Evolutionary conservation across 257 asterid species (phyloP).

Genomic region (Osmanthus fragrans): DNA sequence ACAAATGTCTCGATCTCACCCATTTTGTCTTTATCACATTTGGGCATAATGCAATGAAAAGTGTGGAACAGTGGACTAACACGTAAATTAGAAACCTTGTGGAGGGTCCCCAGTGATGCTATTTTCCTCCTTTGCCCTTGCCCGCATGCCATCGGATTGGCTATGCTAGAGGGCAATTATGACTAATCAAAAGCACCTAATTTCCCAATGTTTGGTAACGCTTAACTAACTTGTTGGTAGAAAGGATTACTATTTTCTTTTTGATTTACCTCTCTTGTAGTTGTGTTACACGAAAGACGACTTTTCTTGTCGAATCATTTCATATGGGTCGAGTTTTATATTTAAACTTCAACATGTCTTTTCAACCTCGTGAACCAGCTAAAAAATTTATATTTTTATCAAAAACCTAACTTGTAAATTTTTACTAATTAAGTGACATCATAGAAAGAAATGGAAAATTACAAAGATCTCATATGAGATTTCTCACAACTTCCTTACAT

Average conservation of each 20-base stretch:
- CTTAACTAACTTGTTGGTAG: neutral
- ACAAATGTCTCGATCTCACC: neutral
- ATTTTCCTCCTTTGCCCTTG: conserved; percentile 18
- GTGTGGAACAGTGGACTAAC: too few species aligned
- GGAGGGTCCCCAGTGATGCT: conserved; percentile 26
- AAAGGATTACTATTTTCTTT: neutral
- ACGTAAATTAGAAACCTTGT: neutral
- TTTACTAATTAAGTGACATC: too few species aligned
- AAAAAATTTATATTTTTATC: too few species aligned
- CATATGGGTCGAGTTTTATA: too few species aligned
- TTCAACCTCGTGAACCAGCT: neutral
- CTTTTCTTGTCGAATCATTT: too few species aligned
- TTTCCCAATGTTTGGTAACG: neutral
- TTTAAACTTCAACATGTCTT: too few species aligned
- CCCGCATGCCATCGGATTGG: conserved; percentile 31
- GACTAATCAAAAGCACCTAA: conserved; percentile 20
- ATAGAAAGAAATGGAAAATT: too few species aligned
- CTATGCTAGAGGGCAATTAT: conserved; percentile 26
- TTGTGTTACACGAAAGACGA: too few species aligned
- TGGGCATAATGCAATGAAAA: neutral
- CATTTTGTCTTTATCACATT: neutral
- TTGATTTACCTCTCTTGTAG: neutral
- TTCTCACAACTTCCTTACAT: too few species aligned
- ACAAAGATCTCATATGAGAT: too few species aligned
- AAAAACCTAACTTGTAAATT: too few species aligned